These are phyloP conservation scores for Metrosideros polymorpha DNA, from an alignment of 441 rosid genomes.

Conservation along the genomic window DNA sequence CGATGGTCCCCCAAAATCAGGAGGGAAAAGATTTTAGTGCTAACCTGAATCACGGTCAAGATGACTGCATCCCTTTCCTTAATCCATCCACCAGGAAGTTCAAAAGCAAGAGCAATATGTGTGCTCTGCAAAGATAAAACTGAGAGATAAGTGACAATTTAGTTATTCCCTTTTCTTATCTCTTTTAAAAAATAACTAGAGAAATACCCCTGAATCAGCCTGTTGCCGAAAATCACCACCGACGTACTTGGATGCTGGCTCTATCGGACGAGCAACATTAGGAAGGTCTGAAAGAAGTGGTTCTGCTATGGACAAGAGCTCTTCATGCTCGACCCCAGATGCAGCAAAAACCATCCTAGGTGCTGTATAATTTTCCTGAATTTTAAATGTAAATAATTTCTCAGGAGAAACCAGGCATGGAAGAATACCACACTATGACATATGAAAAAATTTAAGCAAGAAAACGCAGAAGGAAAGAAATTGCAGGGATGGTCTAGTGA, in stretches of 20 bases:
- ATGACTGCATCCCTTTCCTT: conserved; percentile 11
- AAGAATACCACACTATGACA: neutral
- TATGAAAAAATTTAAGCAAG: neutral
- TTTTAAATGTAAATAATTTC: neutral
- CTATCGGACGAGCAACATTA: neutral
- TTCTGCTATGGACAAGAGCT: conserved; percentile 7
- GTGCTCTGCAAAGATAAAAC: neutral
- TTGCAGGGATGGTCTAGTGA: neutral
- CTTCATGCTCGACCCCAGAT: conserved; percentile 8
- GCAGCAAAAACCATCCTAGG: conserved; percentile 11
- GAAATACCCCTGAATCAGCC: conserved; percentile 4
- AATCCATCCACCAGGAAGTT: conserved; percentile 12
- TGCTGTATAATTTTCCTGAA: conserved; percentile 12
- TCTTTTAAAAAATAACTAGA: neutral
- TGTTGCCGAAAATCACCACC: conserved; percentile 13
- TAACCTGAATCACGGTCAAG: conserved; percentile 11
- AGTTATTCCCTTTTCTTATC: neutral
- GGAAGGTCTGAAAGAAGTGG: conserved; percentile 10
- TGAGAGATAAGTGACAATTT: neutral
- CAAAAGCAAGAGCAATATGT: conserved; percentile 11
- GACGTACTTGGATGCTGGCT: conserved; percentile 4
- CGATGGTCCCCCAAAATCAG: neutral
- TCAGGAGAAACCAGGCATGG: neutral
- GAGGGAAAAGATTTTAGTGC: neutral
- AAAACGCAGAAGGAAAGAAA: neutral